Evolutionary conservation across 2,329 filamentous ascomycete species (phyloP), one percentile per base, ranked within the genome.

Genomic region (Elsinoe arachidis): DNA sequence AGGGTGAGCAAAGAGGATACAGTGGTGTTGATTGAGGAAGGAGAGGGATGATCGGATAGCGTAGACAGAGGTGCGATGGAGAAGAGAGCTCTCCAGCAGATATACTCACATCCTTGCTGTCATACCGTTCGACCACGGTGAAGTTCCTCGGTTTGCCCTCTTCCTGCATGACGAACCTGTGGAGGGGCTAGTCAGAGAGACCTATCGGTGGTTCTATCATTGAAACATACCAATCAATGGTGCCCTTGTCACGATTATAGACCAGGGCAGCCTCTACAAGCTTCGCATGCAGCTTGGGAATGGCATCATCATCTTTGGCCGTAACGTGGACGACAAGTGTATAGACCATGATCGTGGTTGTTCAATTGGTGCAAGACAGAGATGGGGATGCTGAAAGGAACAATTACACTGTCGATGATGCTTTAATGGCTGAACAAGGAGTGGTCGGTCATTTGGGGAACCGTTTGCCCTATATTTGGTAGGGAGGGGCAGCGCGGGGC

Each of bases 141-240:
- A 90, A 90, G 52, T 84, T 82, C 58, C 84, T 77, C 44, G 78
- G 77, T 69, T 89, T 86, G 64, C 80, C 76, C 58, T 83, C 78
- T 65, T 84, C 83, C 74, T 89, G 86, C 86, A 89, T 89, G 61
- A 90, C 86, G 70, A 87, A 82, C 86, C 86, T 89, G 46, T 3
- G 14, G 58, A 85, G 66, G 0, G 81, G 6, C 34, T 23, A 53
- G 47, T 26, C 11, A 53, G 1, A 12, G 4, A 14, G 12, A 17
- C 6, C 9, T 26, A 19, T 14, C 12, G 4, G n/a, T 38, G 11
- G 17, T 23, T 10, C 30, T 19, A 55, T 34, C 4, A 30, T 17
- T 7, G 9, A 2, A 5, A 55, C 62, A 49, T 46, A 71, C 69
- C 69, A 71, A 47, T 66, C 65, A 38, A 76, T 62, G 43, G 71